Evolutionary conservation across 1,284 basidiomycete species (phyloP).

Genomic region (Malassezia cuniculi): DNA sequence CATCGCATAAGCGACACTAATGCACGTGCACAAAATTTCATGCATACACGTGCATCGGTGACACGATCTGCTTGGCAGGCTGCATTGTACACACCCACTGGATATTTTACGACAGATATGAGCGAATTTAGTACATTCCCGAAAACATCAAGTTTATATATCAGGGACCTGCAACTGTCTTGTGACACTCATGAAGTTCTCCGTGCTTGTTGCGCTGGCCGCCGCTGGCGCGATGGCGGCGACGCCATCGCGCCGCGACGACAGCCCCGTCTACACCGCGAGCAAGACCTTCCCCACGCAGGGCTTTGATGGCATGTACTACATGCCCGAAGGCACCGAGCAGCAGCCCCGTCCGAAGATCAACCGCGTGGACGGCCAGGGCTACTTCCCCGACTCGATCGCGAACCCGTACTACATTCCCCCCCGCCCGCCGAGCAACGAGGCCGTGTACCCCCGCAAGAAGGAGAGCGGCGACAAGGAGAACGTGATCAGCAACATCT

Average conservation of each 20-base stretch:
- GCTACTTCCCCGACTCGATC: conserved; percentile 50
- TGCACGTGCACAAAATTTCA: background rate
- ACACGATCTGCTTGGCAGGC: no score
- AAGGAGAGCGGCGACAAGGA: conserved; percentile 1
- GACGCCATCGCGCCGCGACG: background rate
- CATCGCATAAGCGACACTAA: conserved; percentile 9
- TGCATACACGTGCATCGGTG: no score
- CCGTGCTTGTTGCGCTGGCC: no score
- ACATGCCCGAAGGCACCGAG: conserved; percentile 19
- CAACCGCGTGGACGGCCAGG: conserved; percentile 20
- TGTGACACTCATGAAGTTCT: no score
- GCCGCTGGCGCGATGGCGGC: background rate
- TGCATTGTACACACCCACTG: no score
- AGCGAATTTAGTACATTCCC: no score
- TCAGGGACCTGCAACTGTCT: no score
- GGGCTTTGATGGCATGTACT: conserved; percentile 30
- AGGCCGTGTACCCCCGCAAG: conserved; percentile 6
- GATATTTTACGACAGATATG: no score
- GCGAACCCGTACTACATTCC: conserved; percentile 56
- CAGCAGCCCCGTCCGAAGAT: conserved; percentile 29
- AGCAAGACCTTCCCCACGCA: conserved; percentile 37
- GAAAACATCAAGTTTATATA: no score
- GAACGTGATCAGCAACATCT: conserved; percentile 3
- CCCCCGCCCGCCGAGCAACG: conserved; percentile 3
- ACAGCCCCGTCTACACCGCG: conserved; percentile 28